These are phyloP conservation scores for Botryotinia narcissicola DNA, from an alignment of 2,329 filamentous ascomycete genomes.

Conservation along the genomic window DNA sequence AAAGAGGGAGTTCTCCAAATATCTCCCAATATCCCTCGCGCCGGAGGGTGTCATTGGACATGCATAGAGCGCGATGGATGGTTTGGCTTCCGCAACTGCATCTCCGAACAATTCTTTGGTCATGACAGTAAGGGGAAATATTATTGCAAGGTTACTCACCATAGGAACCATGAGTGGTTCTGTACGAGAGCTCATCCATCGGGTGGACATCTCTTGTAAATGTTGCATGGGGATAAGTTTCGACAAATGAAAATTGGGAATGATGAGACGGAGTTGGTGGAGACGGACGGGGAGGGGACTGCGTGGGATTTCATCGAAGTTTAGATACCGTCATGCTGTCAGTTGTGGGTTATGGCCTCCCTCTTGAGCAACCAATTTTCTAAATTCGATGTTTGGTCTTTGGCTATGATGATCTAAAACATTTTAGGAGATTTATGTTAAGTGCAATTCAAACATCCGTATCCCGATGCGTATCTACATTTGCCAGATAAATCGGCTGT, in stretches of 20 bases:
- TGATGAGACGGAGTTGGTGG: slow-evolving; percentile 5
- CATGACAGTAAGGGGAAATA: background rate
- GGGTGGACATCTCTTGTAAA: slow-evolving; percentile 10
- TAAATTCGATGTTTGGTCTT: background rate
- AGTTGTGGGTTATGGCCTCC: background rate
- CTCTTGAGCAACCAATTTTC: background rate
- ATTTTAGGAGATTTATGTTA: background rate
- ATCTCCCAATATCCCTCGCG: background rate
- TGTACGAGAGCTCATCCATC: slow-evolving; percentile 3
- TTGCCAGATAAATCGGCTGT: background rate
- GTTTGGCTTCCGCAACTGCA: slow-evolving; percentile 16
- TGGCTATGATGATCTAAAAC: background rate
- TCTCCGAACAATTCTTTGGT: slow-evolving; percentile 10
- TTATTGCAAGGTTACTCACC: background rate
- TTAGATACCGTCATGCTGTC: background rate
- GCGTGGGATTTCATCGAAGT: slow-evolving; percentile 16
- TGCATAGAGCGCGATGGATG: slow-evolving; percentile 14
- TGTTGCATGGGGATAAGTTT: slow-evolving; percentile 12
- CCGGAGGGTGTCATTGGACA: slow-evolving; percentile 12
- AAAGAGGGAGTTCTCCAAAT: background rate
- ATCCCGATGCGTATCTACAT: background rate
- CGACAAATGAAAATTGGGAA: slow-evolving; percentile 8
- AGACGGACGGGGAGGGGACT: slow-evolving; percentile 12
- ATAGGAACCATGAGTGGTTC: background rate
- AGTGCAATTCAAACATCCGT: background rate